Evolutionary conservation across 208 protist genomes (phyloP).

Genomic region (Crithidia fasciculata): DNA sequence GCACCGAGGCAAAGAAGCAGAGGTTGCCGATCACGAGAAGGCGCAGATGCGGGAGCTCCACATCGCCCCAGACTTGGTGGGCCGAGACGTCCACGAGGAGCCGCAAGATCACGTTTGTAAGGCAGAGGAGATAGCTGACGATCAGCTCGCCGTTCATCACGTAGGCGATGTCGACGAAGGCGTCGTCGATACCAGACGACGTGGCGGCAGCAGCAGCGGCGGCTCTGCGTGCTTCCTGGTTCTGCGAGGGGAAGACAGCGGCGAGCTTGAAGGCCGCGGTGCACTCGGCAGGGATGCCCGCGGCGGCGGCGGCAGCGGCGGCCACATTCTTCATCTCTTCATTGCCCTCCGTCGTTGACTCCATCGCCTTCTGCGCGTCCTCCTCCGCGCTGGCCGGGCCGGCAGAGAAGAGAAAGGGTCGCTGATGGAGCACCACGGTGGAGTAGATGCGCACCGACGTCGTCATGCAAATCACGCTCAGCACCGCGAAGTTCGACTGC

Average conservation of each 20-base stretch:
- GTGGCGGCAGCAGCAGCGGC: background rate
- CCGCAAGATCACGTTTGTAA: conserved; percentile 57
- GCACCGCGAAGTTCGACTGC: conserved; percentile 30
- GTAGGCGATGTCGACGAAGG: conserved; percentile 24
- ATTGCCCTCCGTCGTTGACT: background rate
- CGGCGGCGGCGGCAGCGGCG: background rate
- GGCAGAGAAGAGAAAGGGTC: background rate
- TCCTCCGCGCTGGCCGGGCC: background rate
- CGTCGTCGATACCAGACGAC: background rate
- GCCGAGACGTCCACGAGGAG: conserved; percentile 61
- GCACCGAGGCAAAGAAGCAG: conserved; percentile 56
- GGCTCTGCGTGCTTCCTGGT: background rate
- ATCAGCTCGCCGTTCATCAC: conserved; percentile 75
- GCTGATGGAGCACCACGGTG: conserved; percentile 10
- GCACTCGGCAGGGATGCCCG: conserved; percentile 1
- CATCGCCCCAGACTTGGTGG: conserved; percentile 37
- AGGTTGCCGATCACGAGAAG: conserved; percentile 44
- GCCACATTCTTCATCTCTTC: background rate
- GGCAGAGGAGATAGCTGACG: conserved; percentile 50
- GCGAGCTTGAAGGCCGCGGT: conserved; percentile 8
- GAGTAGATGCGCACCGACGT: conserved; percentile 50
- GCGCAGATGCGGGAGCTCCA: conserved; percentile 22
- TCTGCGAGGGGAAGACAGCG: background rate
- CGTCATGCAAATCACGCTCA: conserved; percentile 53
- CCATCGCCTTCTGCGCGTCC: background rate